Evolutionary conservation across 2,329 filamentous ascomycete species (phyloP).

Genomic region (Colletotrichum cordylinicola): DNA sequence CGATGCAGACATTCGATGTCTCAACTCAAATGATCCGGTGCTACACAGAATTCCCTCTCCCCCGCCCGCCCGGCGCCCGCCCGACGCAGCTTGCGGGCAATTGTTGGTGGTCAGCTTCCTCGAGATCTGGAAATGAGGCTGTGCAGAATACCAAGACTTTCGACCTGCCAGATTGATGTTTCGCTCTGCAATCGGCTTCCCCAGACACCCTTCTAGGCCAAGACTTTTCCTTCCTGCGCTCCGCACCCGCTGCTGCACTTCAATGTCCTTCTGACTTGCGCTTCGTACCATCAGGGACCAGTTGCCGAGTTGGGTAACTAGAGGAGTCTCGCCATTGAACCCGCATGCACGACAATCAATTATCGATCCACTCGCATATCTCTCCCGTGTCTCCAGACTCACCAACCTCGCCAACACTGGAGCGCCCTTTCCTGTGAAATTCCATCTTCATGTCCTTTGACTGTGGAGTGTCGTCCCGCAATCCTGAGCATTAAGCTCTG

Average conservation of each 20-base stretch:
- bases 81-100: neutral
- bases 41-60: neutral
- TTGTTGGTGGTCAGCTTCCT: constrained; percentile 5
- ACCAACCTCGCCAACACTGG: neutral
- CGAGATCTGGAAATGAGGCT: constrained; percentile 16
- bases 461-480: neutral
- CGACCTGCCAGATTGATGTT: constrained; percentile 21
- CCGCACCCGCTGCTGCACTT: neutral
- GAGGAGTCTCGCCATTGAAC: neutral
- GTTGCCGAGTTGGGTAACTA: neutral
- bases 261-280: constrained; percentile 1
- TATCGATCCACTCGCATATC: neutral
- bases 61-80: neutral
- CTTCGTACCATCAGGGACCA: neutral
- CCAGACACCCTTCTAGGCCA: constrained; percentile 16
- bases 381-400: neutral
- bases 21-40: constrained; percentile 8
- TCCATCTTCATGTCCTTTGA: neutral
- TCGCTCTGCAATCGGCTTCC: constrained; percentile 20
- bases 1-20: constrained; percentile 1
- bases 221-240: constrained; percentile 16
- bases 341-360: neutral
- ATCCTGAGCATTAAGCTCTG: neutral
- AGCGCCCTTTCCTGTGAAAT: neutral
- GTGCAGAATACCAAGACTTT: constrained; percentile 21